Conservation (phyloP, 208 protist species). For the Crithidia sp. region DNA sequence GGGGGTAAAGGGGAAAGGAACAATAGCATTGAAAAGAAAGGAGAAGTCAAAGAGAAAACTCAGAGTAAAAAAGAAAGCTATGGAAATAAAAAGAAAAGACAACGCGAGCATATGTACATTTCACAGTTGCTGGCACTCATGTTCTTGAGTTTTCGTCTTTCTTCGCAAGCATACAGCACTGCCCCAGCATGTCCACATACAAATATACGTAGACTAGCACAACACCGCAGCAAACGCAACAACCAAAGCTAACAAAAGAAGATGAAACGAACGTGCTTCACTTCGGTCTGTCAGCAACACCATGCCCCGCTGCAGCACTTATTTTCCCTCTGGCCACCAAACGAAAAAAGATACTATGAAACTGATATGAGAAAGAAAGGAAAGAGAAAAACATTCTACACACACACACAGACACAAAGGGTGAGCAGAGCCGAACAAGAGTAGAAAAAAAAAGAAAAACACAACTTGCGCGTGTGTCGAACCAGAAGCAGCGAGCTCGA, state of each 20-base stretch:
- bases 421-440: neutral
- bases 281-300: too few species aligned
- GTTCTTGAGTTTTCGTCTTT: too few species aligned
- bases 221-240: neutral
- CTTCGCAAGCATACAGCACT: too few species aligned
- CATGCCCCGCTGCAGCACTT: too few species aligned
- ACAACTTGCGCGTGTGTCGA: neutral
- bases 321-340: too few species aligned
- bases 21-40: neutral
- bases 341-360: neutral
- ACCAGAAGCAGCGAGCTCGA: neutral
- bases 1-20: neutral
- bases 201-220: too few species aligned
- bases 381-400: neutral
- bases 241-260: neutral
- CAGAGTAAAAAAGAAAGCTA: slow-evolving; percentile 3
- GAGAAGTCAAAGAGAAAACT: neutral
- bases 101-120: neutral
- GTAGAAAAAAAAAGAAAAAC: neutral
- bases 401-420: too few species aligned
- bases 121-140: neutral
- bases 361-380: neutral
- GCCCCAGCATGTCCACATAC: too few species aligned
- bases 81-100: slow-evolving; percentile 1
- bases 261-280: neutral